Evolutionary conservation across 805 yeast species (phyloP), one percentile per base, ranked within the genome.

Genomic region (Metschnikowia gruessii): DNA sequence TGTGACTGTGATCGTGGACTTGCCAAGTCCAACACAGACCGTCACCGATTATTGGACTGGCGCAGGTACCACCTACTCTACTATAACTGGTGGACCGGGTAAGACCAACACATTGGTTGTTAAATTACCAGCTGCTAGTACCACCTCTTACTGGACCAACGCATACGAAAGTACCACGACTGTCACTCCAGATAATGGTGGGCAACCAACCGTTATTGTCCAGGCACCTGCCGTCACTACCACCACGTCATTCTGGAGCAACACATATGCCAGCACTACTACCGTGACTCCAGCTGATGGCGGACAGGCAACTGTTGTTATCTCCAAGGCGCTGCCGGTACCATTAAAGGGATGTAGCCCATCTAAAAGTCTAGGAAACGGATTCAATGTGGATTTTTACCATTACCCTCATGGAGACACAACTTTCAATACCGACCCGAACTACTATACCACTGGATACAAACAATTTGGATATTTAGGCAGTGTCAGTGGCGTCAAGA

Each of bases 41-140:
- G 33, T 43, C 3, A 58, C 62, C 13, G 17, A 49, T 1, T 46
- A 52, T n/a, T 48, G 56, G 58, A 45, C 54, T 15, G 50, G 54
- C 11, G 15, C 34, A n/a, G 36, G n/a, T 3, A 41, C 53, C 3
- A 29, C 36, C 9, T 36, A 51, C n/a, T 41, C 47, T 2, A 51
- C 51, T 17, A 16, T 40, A 6, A 24, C 43, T 5, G 42, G 42
- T 9, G 38, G 32, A 1, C 33, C 40, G 7, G 56, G 54, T n/a
- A 46, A 43, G 19, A 51, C 38, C 18, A 53, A 37, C 19, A 50
- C 59, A 5, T 53, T 55, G 2, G 30, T 49, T 4, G 44, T 57
- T 13, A 52, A 50, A 15, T 44, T 51, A 26, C 60, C 60, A 6
- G 24, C 37, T 11, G 43, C 55, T 18, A 21, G 24, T 4, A 29